Evolutionary conservation across 148 eudicot genomes (phyloP).

Genomic region (Silene latifolia): DNA sequence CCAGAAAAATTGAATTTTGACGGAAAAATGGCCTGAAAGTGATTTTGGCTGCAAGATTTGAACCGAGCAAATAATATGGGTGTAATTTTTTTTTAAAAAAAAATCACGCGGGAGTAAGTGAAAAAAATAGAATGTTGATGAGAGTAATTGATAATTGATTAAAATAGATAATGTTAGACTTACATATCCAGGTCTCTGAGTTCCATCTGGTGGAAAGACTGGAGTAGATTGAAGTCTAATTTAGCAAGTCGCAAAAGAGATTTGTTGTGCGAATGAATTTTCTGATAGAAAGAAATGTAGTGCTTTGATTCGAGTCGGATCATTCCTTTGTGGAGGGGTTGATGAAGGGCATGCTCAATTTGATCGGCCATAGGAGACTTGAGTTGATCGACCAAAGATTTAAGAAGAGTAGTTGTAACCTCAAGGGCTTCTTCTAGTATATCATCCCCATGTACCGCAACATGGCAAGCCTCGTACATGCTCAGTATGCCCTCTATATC

Average conservation of each 20-base stretch:
- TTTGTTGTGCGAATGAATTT: slow-evolving; percentile 22
- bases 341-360: slow-evolving; percentile 35
- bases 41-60: too few relatives aligned
- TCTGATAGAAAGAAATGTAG: slow-evolving; percentile 36
- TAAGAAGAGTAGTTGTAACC: slow-evolving; percentile 30
- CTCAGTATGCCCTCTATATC: slow-evolving; percentile 29
- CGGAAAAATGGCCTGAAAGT: too few relatives aligned
- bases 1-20: too few relatives aligned
- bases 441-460: slow-evolving; percentile 24
- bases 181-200: slow-evolving; percentile 32
- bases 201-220: slow-evolving; percentile 37
- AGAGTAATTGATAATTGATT: too few relatives aligned
- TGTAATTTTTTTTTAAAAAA: too few relatives aligned
- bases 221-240: slow-evolving; percentile 44
- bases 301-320: slow-evolving; percentile 37
- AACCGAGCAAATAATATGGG: too few relatives aligned
- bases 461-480: slow-evolving; percentile 31
- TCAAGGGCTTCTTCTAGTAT: slow-evolving; percentile 23
- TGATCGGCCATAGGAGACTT: slow-evolving; percentile 18
- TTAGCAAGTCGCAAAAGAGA: slow-evolving; percentile 34
- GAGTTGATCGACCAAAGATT: background rate
- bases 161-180: too few relatives aligned
- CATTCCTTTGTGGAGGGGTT: too few relatives aligned
- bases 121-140: too few relatives aligned
- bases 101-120: too few relatives aligned